Evolutionary conservation across 768 basidiomycete genomes (phyloP).

Genomic region (Sistotremastrum niveocremeum): DNA sequence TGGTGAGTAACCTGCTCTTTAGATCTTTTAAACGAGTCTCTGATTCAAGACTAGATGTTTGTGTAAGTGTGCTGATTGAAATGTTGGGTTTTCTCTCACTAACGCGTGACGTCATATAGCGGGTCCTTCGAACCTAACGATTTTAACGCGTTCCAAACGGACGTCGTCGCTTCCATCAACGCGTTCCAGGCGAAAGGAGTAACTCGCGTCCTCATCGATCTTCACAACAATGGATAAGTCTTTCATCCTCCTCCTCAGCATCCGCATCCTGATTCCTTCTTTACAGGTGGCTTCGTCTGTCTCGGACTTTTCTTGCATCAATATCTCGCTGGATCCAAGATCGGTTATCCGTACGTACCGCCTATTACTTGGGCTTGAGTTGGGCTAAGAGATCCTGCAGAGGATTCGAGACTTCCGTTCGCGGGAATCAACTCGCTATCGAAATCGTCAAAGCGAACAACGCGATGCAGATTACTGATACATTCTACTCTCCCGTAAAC

Average conservation of each 20-base stretch:
- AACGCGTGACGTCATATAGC: not conserved
- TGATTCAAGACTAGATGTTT: not conserved
- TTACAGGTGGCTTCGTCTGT: conserved; percentile 45
- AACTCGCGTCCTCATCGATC: conserved; percentile 38
- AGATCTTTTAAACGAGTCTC: not conserved
- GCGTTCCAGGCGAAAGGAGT: conserved; percentile 36
- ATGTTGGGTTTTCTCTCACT: conserved; percentile 29
- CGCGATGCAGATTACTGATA: conserved; percentile 24
- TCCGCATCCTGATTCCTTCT: not conserved
- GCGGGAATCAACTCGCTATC: conserved; percentile 43
- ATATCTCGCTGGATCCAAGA: conserved; percentile 35
- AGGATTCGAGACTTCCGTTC: conserved; percentile 40
- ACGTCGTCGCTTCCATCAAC: conserved; percentile 30
- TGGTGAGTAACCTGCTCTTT: conserved; percentile 24
- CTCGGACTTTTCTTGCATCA: conserved; percentile 47
- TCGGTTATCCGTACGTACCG: conserved; percentile 35
- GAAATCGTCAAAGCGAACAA: conserved; percentile 45
- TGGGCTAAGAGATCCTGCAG: conserved; percentile 15
- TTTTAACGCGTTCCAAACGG: conserved; percentile 37
- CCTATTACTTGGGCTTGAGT: not conserved
- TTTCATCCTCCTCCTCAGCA: not conserved
- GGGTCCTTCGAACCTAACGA: conserved; percentile 40
- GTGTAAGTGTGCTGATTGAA: conserved; percentile 15
- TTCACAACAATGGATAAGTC: conserved; percentile 51
- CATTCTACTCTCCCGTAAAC: conserved; percentile 38